Conservation (phyloP, 805 yeast species). For the Dipodascus geniculatus region DNA sequence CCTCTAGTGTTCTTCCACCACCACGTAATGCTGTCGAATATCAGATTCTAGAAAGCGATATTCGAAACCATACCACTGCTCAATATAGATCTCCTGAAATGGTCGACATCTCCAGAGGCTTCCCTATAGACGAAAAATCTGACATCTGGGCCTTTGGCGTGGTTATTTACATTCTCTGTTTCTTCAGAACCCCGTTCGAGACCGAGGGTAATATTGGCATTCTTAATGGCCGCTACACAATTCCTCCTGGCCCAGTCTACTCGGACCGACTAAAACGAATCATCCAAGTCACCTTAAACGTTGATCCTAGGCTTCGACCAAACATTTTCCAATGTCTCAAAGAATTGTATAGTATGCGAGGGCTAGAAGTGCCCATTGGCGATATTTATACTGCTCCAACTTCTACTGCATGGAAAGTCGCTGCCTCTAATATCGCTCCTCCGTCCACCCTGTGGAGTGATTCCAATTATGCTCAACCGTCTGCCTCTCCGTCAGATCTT, state of each 20-base stretch:
- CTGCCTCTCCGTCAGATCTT: neutral
- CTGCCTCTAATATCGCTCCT: neutral
- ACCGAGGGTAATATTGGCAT: slow-evolving; percentile 73
- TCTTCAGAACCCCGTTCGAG: slow-evolving; percentile 92
- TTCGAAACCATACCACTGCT: slow-evolving; percentile 85
- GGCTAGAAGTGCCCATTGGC: slow-evolving; percentile 38
- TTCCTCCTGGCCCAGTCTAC: slow-evolving; percentile 57
- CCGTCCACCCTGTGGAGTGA: neutral
- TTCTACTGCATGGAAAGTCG: neutral
- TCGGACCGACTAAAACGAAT: slow-evolving; percentile 64
- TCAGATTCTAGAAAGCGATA: slow-evolving; percentile 68
- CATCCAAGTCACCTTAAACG: slow-evolving; percentile 69
- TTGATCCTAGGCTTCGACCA: slow-evolving; percentile 73
- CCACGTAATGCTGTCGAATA: slow-evolving; percentile 68
- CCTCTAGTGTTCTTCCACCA: slow-evolving; percentile 56
- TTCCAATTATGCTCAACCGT: neutral
- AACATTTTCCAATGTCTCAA: slow-evolving; percentile 69
- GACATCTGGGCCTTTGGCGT: slow-evolving; percentile 98
- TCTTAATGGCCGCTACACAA: slow-evolving; percentile 68
- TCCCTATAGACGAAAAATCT: slow-evolving; percentile 81
- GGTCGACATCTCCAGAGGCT: slow-evolving; percentile 75
- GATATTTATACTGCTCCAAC: slow-evolving; percentile 17
- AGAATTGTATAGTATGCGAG: slow-evolving; percentile 51
- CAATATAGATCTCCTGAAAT: slow-evolving; percentile 94
- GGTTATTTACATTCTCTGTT: slow-evolving; percentile 79